Conservation (phyloP, 2,329 filamentous ascomycete species). For the Didymella arachidicola region DNA sequence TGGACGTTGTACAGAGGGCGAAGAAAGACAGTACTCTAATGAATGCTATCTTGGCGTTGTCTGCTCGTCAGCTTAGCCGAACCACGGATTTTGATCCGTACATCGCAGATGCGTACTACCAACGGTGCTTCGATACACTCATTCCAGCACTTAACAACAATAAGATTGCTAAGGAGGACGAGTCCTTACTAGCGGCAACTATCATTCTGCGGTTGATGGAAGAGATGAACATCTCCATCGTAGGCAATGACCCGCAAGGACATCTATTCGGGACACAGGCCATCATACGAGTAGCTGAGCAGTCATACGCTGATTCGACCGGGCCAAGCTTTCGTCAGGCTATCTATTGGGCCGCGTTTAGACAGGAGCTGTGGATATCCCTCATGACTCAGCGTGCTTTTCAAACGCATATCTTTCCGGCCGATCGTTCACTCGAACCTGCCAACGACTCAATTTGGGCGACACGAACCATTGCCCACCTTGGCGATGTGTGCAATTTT, state of each 20-base stretch:
- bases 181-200: conserved; percentile 52
- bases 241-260: conserved; percentile 48
- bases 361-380: conserved; percentile 50
- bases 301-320: conserved; percentile 42
- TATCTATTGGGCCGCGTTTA: conserved; percentile 50
- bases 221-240: conserved; percentile 53
- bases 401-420: conserved; percentile 48
- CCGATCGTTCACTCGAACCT: conserved; percentile 51
- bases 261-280: conserved; percentile 52
- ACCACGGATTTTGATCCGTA: conserved; percentile 52
- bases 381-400: conserved; percentile 49
- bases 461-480: conserved; percentile 52
- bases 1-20: conserved; percentile 47
- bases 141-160: conserved; percentile 53
- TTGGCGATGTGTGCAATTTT: conserved; percentile 50
- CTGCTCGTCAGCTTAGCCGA: conserved; percentile 53
- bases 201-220: conserved; percentile 53
- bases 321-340: conserved; percentile 47
- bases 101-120: conserved; percentile 54
- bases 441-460: conserved; percentile 54
- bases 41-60: conserved; percentile 54
- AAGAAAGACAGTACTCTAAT: conserved; percentile 51
- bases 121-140: conserved; percentile 51
- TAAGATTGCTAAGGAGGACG: conserved; percentile 51
- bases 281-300: conserved; percentile 47